Conservation (phyloP, 176 grass and related monocot species). For the Rhynchospora tenuis region DNA sequence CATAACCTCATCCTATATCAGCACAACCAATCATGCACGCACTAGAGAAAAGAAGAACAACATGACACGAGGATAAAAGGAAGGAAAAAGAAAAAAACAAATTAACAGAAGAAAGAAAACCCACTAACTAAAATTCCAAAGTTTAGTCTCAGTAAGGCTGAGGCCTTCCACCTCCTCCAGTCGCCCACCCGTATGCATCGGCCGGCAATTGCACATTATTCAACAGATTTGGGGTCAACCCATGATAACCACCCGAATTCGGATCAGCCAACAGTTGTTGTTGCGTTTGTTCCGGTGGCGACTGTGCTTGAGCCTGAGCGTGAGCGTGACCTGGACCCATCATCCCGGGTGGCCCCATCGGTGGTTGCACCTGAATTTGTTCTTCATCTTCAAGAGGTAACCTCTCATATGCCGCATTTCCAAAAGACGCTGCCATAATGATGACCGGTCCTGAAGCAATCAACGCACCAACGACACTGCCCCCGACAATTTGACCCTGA, state of each 20-base stretch:
- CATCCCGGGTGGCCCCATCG: not conserved
- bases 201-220: conserved; percentile 58
- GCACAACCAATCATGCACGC: conserved; percentile 25
- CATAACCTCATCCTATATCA: conserved; percentile 7
- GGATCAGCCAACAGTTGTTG: conserved; percentile 36
- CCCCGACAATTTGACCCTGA: conserved; percentile 71
- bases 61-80: not conserved
- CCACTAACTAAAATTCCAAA: conserved; percentile 25
- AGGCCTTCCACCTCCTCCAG: conserved; percentile 10
- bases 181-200: conserved; percentile 47
- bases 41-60: conserved; percentile 3
- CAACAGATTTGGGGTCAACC: conserved; percentile 48
- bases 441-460: conserved; percentile 68
- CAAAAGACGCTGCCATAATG: conserved; percentile 85
- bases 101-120: conserved; percentile 20
- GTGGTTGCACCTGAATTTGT: conserved; percentile 15
- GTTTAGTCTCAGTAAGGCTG: conserved; percentile 19
- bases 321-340: conserved; percentile 33
- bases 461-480: conserved; percentile 57
- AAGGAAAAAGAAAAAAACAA: not conserved
- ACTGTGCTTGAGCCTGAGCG: conserved; percentile 24
- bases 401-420: conserved; percentile 89
- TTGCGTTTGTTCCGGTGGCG: conserved; percentile 34
- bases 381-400: conserved; percentile 85
- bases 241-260: conserved; percentile 25